These are phyloP conservation scores for Citrullus mucosospermus DNA, from an alignment of 306 rosid genomes.

Conservation along the genomic window DNA sequence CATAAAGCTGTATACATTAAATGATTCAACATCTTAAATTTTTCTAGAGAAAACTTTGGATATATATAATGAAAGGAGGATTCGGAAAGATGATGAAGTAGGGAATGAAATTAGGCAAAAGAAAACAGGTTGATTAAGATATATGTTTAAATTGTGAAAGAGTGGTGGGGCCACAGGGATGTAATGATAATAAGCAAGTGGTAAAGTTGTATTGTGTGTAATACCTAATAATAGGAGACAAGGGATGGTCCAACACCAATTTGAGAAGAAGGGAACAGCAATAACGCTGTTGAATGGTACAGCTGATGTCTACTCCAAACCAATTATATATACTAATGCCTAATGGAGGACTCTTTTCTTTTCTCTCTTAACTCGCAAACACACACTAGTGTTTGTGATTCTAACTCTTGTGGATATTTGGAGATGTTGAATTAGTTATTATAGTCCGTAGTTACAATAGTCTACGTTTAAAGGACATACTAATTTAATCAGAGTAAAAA, in stretches of 20 bases:
- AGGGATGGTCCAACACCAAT: background rate
- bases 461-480: too few relatives aligned
- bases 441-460: too few relatives aligned
- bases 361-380: background rate
- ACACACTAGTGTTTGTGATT: background rate
- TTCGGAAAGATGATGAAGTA: background rate
- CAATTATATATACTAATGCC: background rate
- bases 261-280: background rate
- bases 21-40: background rate
- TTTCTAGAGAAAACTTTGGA: background rate
- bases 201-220: background rate
- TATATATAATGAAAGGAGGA: background rate
- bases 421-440: too few relatives aligned
- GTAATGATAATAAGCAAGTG: background rate
- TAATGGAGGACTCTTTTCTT: background rate
- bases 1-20: background rate
- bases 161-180: background rate
- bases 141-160: background rate
- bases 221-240: slow-evolving; percentile 1
- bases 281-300: background rate
- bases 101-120: background rate
- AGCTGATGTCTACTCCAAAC: background rate
- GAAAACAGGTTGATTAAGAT: background rate
- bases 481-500: too few relatives aligned
- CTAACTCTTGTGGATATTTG: background rate